Evolutionary conservation across 2,329 filamentous ascomycete species (phyloP), one percentile per base, ranked within the genome.

Genomic region (Coniochaeta prunicola): DNA sequence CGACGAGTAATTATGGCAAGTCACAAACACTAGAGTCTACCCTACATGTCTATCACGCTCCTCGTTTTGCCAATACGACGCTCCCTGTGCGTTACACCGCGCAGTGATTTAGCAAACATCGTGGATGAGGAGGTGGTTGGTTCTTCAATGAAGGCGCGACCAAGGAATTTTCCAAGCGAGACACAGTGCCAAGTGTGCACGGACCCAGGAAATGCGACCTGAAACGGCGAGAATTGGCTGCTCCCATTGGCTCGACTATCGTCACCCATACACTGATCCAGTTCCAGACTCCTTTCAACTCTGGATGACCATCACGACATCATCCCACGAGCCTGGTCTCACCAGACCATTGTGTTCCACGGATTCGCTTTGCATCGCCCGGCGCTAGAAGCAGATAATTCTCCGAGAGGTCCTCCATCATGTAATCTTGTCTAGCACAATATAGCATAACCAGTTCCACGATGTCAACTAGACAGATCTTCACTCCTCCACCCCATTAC

Each of bases 41-140:
- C n/a, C n/a, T 4, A 12, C 17, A 9, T 24, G n/a, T 40, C 8
- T 40, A 21, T 45, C 42, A 31, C 26, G n/a, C 24, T 21, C 7
- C 28, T 34, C 53, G 30, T 28, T 26, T 28, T 5, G 10, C 5
- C 21, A 30, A 55, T 55, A 55, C 53, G 53, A 55, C 30, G 28
- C 53, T 55, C 53, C 53, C 53, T 34, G 53, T 36, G 53, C 53
- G 33, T 55, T 36, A 55, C 53, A 55, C 13, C n/a, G 15, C 8
- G n/a, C 6, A 17, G 28, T 34, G 31, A 28, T 30, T 21, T 5
- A 55, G 30, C 53, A 55, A 17, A 50, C 12, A 13, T 50, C 45
- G 24, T 50, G 7, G 8, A 6, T 28, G 53, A 33, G 8, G 28
- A 34, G 30, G 2, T 33, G 30, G n/a, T 55, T 33, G 33, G 30